Conservation (phyloP, 1,139 yeast species). For the Candida tunisiensis region DNA sequence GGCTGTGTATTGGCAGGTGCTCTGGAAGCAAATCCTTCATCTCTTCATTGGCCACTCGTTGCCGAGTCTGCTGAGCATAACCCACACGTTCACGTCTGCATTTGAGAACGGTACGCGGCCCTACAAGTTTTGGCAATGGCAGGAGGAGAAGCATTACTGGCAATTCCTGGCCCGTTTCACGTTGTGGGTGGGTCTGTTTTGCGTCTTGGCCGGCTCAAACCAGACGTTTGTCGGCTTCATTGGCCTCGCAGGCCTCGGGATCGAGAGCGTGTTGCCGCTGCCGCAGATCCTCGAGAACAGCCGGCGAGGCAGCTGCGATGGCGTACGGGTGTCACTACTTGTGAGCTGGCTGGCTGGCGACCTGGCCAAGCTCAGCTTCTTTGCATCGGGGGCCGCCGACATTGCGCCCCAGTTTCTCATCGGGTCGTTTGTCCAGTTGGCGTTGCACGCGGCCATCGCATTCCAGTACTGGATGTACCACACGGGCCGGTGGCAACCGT, state of each 20-base stretch:
- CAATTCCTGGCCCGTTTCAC: slow-evolving; percentile 38
- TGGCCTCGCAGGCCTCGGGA: slow-evolving; percentile 57
- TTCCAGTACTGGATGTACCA: slow-evolving; percentile 49
- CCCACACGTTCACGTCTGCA: too few species aligned
- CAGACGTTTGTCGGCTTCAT: slow-evolving; percentile 35
- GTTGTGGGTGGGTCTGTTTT: slow-evolving; percentile 24
- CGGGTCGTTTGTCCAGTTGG: slow-evolving; percentile 73
- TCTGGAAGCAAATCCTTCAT: too few species aligned
- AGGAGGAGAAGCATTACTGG: slow-evolving; percentile 46
- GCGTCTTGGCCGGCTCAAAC: slow-evolving; percentile 26
- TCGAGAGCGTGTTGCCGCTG: slow-evolving; percentile 71
- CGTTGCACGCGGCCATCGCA: slow-evolving; percentile 59
- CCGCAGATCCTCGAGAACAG: slow-evolving; percentile 71
- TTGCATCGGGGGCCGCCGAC: slow-evolving; percentile 50
- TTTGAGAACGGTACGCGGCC: too few species aligned
- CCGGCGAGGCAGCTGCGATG: slow-evolving; percentile 53
- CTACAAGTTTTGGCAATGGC: slow-evolving; percentile 77
- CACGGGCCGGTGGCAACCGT: slow-evolving; percentile 10
- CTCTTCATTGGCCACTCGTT: too few species aligned
- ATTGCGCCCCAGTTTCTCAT: slow-evolving; percentile 52
- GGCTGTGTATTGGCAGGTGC: too few species aligned
- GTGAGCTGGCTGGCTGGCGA: slow-evolving; percentile 88
- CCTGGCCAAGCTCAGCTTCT: slow-evolving; percentile 54
- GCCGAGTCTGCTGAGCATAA: neutral
- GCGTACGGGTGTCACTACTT: slow-evolving; percentile 58